Conservation (phyloP, 2,329 filamentous ascomycete genomes). For the Alternaria hordeiaustralica region DNA sequence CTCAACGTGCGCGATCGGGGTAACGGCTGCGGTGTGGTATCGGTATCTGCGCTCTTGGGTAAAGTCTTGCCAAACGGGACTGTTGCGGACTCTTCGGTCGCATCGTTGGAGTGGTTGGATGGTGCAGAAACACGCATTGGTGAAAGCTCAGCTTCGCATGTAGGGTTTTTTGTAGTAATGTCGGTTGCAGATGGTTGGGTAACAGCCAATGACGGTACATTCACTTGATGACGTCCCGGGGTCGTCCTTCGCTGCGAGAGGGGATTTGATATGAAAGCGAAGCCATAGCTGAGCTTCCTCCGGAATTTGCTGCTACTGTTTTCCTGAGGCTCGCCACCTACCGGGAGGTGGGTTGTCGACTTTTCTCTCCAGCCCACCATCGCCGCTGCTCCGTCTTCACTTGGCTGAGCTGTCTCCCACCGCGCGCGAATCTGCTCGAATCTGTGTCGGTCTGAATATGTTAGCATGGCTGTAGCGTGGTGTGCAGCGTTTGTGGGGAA, state of each 20-base stretch:
- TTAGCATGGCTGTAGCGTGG: constrained; percentile 42
- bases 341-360: constrained; percentile 17
- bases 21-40: constrained; percentile 27
- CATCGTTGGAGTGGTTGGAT: background rate
- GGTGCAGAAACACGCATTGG: constrained; percentile 5
- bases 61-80: background rate
- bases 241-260: constrained; percentile 39
- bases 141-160: constrained; percentile 18
- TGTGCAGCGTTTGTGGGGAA: constrained; percentile 4
- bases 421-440: constrained; percentile 43
- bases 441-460: constrained; percentile 38
- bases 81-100: background rate
- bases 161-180: background rate
- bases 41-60: constrained; percentile 6
- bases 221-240: constrained; percentile 18
- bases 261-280: constrained; percentile 42
- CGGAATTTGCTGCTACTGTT: constrained; percentile 36
- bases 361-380: constrained; percentile 41
- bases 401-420: constrained; percentile 38
- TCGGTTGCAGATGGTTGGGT: constrained; percentile 13
- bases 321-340: constrained; percentile 8
- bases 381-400: constrained; percentile 9
- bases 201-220: constrained; percentile 16
- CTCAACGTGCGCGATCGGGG: constrained; percentile 42
- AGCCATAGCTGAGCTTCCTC: constrained; percentile 42